Evolutionary conservation across 2,329 filamentous ascomycete genomes (phyloP), one percentile per base, ranked within the genome.

Genomic region (Pyrenochaeta sp.): DNA sequence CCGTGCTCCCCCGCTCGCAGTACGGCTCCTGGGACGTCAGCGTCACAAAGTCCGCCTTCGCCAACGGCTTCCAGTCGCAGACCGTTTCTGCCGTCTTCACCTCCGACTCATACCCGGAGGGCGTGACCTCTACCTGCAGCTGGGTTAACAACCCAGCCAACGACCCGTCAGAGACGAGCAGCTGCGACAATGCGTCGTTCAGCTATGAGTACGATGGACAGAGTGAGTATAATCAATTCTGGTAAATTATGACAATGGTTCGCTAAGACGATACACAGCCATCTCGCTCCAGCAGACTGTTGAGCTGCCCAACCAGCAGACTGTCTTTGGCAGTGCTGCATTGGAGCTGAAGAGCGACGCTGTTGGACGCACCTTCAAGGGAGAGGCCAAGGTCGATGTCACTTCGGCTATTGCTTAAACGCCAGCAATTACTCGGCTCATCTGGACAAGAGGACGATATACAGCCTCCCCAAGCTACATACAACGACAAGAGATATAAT

Each of bases 271-370:
- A n/a, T 14, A 6, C 9, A 14, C 29, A 60, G 57, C 36, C 7
- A 33, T 62, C 35, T 43, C 36, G 7, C n/a, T 63, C 6, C 42
- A 44, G 49, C 60, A 60, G 50, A 44, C 18, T 11, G 30, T 58
- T 9, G 45, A 60, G 51, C 43, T 51, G 30, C 49, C 49, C 1
- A 42, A 35, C 2, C 14, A 30, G n/a, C 39, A 44, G 23, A 63
- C 60, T 4, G 51, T 63, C 3, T 58, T 56, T 40, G 60, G 60
- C 6, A 43, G 32, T 3, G 51, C 48, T 15, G 32, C 54, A 3
- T 37, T 60, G 33, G 30, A 20, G 4, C 36, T 51, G 12, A 42
- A 32, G 15, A 14, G 4, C 14, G 17, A 45, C 32, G n/a, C 15
- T 39, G 18, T 12, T n/a, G 60, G 51, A 3, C 35, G 43, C 7